These are phyloP conservation scores for Microbotryomycetes sp. DNA, from an alignment of 1,284 basidiomycete species.

Conservation along the genomic window DNA sequence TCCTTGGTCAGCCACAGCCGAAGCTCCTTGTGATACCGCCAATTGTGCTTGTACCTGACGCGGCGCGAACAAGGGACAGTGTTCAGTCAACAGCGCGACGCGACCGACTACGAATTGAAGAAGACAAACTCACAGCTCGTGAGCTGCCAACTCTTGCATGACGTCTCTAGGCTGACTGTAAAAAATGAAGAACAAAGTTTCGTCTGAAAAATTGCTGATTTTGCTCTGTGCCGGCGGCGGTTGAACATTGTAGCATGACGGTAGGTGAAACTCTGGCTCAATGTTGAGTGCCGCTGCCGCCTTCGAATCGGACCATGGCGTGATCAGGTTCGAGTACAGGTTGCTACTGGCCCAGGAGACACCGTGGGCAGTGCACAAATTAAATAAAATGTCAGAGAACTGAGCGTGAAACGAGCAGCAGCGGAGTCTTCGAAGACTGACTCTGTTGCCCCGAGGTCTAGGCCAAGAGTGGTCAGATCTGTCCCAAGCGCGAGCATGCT, in stretches of 20 bases:
- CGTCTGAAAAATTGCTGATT: constrained; percentile 84
- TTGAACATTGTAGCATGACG: constrained; percentile 88
- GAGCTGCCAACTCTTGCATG: constrained; percentile 88
- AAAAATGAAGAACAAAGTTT: constrained; percentile 98
- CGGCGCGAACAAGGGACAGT: background rate
- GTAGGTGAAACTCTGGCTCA: constrained; percentile 72
- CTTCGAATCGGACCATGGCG: constrained; percentile 76
- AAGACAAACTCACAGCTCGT: constrained; percentile 71
- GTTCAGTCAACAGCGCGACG: background rate
- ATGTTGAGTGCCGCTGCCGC: constrained; percentile 74
- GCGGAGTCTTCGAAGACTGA: too few species aligned
- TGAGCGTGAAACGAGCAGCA: too few species aligned
- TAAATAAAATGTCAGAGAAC: too few species aligned
- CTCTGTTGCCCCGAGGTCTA: constrained; percentile 71
- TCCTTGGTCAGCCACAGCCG: constrained; percentile 95
- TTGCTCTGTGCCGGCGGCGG: constrained; percentile 82
- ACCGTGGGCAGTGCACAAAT: background rate
- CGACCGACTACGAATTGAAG: background rate
- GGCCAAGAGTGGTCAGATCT: constrained; percentile 84
- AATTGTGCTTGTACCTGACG: constrained; percentile 83
- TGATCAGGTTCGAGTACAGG: constrained; percentile 88
- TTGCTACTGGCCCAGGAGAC: constrained; percentile 57
- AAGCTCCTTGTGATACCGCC: constrained; percentile 95
- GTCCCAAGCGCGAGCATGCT: constrained; percentile 81
- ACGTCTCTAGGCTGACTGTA: constrained; percentile 90